These are phyloP conservation scores for Termitomyces eurrhizus DNA, from an alignment of 768 basidiomycete genomes.

Conservation along the genomic window DNA sequence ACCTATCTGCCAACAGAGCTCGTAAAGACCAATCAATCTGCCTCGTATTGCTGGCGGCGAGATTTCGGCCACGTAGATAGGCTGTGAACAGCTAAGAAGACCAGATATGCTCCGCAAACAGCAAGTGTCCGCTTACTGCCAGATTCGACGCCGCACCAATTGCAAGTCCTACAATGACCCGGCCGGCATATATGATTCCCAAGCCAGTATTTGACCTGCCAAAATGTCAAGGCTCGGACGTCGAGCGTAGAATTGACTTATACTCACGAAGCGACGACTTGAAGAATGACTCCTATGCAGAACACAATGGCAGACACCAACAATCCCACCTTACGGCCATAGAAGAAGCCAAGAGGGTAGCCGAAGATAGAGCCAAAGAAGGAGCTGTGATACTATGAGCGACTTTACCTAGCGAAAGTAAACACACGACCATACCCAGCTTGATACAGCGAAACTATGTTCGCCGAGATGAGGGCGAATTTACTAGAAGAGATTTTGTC, in stretches of 20 bases:
- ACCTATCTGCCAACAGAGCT: slow-evolving; percentile 46
- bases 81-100: slow-evolving; percentile 14
- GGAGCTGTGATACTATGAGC: slow-evolving; percentile 18
- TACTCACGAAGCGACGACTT: slow-evolving; percentile 27
- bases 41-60: slow-evolving; percentile 42
- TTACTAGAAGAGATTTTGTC: slow-evolving; percentile 24
- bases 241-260: not conserved
- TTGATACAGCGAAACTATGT: slow-evolving; percentile 44
- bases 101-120: not conserved
- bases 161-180: slow-evolving; percentile 36
- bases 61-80: slow-evolving; percentile 43
- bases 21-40: slow-evolving; percentile 43
- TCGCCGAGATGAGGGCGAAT: slow-evolving; percentile 33
- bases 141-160: slow-evolving; percentile 35
- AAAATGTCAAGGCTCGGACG: not conserved
- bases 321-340: slow-evolving; percentile 33
- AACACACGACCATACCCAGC: slow-evolving; percentile 28
- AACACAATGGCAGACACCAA: slow-evolving; percentile 32
- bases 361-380: slow-evolving; percentile 38
- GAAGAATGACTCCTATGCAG: slow-evolving; percentile 34
- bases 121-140: slow-evolving; percentile 19
- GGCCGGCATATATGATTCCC: slow-evolving; percentile 37
- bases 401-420: not conserved
- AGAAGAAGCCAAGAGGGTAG: slow-evolving; percentile 34
- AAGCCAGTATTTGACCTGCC: slow-evolving; percentile 27